Base-by-base conservation (phyloP, 2,329 filamentous ascomycete species). In the Venturia nashicola region DNA sequence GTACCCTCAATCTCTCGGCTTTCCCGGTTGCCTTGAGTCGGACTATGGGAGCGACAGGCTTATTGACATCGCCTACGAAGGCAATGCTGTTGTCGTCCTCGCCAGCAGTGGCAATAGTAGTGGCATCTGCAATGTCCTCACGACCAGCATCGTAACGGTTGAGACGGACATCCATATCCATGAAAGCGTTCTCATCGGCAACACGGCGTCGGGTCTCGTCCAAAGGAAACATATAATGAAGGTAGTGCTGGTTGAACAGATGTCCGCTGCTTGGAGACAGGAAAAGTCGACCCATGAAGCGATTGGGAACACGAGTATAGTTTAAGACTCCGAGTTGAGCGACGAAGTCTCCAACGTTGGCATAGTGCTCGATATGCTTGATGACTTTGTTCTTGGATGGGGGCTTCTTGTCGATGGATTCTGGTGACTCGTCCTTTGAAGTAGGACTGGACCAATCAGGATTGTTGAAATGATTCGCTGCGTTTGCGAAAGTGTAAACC, bases 381-480 rank as follows among this genome's bases (percentile, higher is more conserved):
- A 93, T 86, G 2, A 82, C 82, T 48, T 70, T 70, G 23, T 39
- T 39, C 11, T 2, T 18, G 6, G 27, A 0, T n/a, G 51, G 14
- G 14, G 14, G 51, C 27, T 57, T 57, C 34, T 62, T 16, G 40
- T 66, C 62, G n/a, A 65, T 65, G 36, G 32, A 16, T 5, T n/a
- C 36, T 11, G 48, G 78, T 75, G 66, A 79, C 77, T 5, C n/a
- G 34, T 55, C 40, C 2, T 27, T 59, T 60, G 63, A 66, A 60
- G 64, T 62, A n/a, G 51, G 18, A 27, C 27, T 44, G 23, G 61
- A 61, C 34, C 34, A 78, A 67, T 84, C 81, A 0, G 89, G 89
- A 67, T 91, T 90, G 73, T 91, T 91, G 77, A 91, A 92, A 72
- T 92, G 88, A 69, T 90, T 90, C 0, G 89, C 87, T 0, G 88